Conservation (phyloP, 495 filamentous ascomycete genomes). For the Aspergillus conjunctus region DNA sequence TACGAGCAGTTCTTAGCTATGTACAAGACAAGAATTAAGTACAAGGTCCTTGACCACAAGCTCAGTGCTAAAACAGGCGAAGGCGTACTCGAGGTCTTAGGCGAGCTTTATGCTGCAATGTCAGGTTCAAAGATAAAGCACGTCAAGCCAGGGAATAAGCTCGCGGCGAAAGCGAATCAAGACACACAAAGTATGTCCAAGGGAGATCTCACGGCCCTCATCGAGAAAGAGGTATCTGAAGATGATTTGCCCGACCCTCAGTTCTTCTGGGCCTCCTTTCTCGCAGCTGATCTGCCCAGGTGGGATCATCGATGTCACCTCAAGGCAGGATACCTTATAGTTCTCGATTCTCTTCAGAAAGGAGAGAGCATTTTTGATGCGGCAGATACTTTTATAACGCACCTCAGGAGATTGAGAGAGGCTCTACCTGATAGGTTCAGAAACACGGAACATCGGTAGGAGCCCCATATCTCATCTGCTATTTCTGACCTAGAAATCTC, state of each 20-base stretch:
- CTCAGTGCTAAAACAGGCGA: conserved; percentile 9
- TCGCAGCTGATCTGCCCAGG: neutral
- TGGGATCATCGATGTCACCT: neutral
- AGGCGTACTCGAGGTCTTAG: conserved; percentile 6
- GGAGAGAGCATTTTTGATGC: neutral
- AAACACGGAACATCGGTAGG: conserved; percentile 1
- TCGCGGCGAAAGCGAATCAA: neutral
- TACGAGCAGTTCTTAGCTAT: conserved; percentile 6
- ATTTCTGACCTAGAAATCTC: neutral
- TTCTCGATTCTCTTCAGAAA: neutral
- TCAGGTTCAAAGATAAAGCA: neutral
- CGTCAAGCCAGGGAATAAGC: neutral
- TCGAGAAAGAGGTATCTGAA: neutral
- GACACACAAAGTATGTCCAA: neutral
- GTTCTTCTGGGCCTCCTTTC: neutral
- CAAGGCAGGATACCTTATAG: neutral
- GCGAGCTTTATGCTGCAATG: conserved; percentile 1
- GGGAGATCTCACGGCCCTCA: neutral
- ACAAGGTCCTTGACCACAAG: conserved; percentile 8
- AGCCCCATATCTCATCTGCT: neutral
- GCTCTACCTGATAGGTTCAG: neutral
- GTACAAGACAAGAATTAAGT: neutral
- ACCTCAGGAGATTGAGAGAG: neutral
- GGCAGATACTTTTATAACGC: neutral
- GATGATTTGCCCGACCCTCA: neutral